These are phyloP conservation scores for Wolfiporia cocos DNA, from an alignment of 1,284 basidiomycete species.

Conservation along the genomic window DNA sequence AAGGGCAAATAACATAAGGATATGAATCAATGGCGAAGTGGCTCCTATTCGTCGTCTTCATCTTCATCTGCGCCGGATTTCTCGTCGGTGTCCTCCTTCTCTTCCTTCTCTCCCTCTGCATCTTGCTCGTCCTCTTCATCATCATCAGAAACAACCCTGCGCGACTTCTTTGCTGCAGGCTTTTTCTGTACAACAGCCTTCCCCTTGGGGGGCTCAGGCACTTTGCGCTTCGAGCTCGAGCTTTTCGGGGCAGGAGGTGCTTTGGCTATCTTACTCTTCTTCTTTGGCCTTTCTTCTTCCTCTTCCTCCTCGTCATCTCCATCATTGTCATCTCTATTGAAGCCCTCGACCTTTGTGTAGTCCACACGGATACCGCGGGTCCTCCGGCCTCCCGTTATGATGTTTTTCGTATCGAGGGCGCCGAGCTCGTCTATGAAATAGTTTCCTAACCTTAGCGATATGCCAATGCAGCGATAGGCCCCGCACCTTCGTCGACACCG, in stretches of 20 bases:
- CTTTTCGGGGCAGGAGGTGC: conserved; percentile 3
- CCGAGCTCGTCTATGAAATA: conserved; percentile 25
- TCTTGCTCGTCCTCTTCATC: conserved; percentile 11
- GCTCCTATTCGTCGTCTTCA: conserved; percentile 1
- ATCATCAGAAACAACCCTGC: conserved; percentile 8
- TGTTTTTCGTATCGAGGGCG: conserved; percentile 22
- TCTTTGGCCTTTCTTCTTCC: conserved; percentile 16
- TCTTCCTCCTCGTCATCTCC: conserved; percentile 25
- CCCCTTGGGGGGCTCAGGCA: conserved; percentile 11
- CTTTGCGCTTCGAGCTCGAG: conserved; percentile 10
- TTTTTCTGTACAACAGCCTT: conserved; percentile 6
- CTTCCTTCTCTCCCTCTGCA: too few species aligned
- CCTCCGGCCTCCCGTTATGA: conserved; percentile 24
- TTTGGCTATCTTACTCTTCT: conserved; percentile 14
- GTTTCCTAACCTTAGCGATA: neutral
- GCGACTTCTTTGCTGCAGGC: conserved; percentile 5
- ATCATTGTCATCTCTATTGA: conserved; percentile 20
- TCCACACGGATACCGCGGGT: conserved; percentile 31
- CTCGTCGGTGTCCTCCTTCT: conserved; percentile 4
- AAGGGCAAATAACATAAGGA: too few species aligned
- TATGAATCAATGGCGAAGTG: too few species aligned
- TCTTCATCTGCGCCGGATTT: conserved; percentile 1
- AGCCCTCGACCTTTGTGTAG: conserved; percentile 28
- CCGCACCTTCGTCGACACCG: conserved; percentile 25
- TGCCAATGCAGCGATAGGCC: conserved; percentile 1